A percentile compares a stretch with the other conserved stretches of the same genome.
Conservation (phyloP, 805 yeast species). For the Soucietia sequanensis region DNA sequence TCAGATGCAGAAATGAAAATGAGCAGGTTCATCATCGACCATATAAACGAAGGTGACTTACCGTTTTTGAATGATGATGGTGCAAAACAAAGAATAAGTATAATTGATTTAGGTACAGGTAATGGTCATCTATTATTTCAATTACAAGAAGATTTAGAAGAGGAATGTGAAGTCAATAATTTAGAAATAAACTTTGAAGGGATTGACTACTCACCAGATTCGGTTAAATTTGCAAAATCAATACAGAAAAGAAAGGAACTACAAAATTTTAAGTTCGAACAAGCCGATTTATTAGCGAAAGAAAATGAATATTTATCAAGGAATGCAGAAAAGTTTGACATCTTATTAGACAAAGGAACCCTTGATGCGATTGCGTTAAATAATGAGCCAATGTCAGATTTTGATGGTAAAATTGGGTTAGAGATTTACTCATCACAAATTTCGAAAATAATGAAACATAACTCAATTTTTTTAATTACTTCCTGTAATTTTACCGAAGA, state of each 20-base stretch:
- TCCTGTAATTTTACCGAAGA: slow-evolving; percentile 90
- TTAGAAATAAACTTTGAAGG: slow-evolving; percentile 43
- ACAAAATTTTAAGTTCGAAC: slow-evolving; percentile 50
- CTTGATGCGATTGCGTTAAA: slow-evolving; percentile 94
- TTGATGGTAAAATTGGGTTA: slow-evolving; percentile 46
- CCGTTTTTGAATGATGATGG: slow-evolving; percentile 16
- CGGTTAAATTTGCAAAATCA: slow-evolving; percentile 70
- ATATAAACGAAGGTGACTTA: slow-evolving; percentile 32
- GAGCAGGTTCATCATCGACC: slow-evolving; percentile 64
- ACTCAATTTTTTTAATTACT: slow-evolving; percentile 71
- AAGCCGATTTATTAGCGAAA: slow-evolving; percentile 63
- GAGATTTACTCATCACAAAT: slow-evolving; percentile 66
- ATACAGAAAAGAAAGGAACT: slow-evolving; percentile 47
- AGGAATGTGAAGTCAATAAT: slow-evolving; percentile 44
- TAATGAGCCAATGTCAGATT: slow-evolving; percentile 44
- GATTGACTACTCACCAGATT: slow-evolving; percentile 79
- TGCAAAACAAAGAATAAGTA: slow-evolving; percentile 29
- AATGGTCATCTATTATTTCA: slow-evolving; percentile 87
- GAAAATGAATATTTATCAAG: slow-evolving; percentile 35
- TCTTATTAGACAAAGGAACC: slow-evolving; percentile 92
- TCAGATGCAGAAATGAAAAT: slow-evolving; percentile 88
- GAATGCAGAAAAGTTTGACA: slow-evolving; percentile 52
- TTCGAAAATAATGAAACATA: slow-evolving; percentile 49
- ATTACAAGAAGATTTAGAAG: slow-evolving; percentile 60
- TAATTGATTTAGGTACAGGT: slow-evolving; percentile 92